These are phyloP conservation scores for Colletotrichum abscissum DNA, from an alignment of 2,329 filamentous ascomycete genomes.

Conservation along the genomic window DNA sequence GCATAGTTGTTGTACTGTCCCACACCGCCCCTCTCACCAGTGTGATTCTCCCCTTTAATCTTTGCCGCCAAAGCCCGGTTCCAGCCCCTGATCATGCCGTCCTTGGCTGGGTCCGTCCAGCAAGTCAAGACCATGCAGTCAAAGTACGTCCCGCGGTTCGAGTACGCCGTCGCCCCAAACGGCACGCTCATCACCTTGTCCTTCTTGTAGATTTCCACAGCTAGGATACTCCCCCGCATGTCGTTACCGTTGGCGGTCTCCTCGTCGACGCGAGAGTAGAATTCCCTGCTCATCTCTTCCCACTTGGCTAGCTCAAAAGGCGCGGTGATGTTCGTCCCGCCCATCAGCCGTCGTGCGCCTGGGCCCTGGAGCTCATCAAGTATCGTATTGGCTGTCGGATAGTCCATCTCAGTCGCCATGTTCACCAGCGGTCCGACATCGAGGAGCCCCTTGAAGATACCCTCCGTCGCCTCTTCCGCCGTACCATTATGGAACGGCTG, in stretches of 20 bases:
- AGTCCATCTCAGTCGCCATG: conserved; percentile 52
- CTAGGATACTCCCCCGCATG: conserved; percentile 42
- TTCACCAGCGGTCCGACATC: conserved; percentile 48
- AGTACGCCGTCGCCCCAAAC: conserved; percentile 53
- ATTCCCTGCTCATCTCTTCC: conserved; percentile 43
- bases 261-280: conserved; percentile 41
- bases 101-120: conserved; percentile 52
- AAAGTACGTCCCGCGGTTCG: conserved; percentile 56
- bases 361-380: conserved; percentile 49
- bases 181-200: conserved; percentile 50
- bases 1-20: conserved; percentile 46
- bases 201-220: conserved; percentile 56
- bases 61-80: conserved; percentile 47
- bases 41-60: conserved; percentile 41
- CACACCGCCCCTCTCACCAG: conserved; percentile 38
- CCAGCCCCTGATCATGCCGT: conserved; percentile 49
- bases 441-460: conserved; percentile 49
- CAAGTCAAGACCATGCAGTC: conserved; percentile 53
- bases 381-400: conserved; percentile 51
- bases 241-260: conserved; percentile 40
- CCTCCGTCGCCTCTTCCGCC: conserved; percentile 45
- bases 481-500: conserved; percentile 50
- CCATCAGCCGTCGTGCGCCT: conserved; percentile 51
- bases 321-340: conserved; percentile 56
- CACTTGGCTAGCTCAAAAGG: conserved; percentile 50